A percentile compares a stretch with the other conserved stretches of the same genome.
Conservation (phyloP, 768 basidiomycete genomes). For the Lentinula raphanica region DNA sequence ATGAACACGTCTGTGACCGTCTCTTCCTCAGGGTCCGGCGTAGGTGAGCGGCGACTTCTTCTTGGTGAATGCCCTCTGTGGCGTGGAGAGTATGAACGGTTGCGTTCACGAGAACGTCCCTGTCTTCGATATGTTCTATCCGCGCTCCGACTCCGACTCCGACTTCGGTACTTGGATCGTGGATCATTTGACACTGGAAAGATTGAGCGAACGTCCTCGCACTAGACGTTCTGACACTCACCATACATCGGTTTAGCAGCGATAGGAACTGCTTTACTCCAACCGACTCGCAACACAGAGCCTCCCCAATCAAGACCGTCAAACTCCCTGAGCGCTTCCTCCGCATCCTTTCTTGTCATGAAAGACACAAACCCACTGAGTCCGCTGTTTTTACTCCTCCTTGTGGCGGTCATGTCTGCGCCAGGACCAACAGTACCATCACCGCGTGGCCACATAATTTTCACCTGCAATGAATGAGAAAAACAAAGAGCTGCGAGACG, state of each 20-base stretch:
- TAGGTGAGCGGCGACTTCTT: constrained; percentile 27
- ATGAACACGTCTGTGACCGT: constrained; percentile 83
- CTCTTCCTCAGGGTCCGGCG: constrained; percentile 47
- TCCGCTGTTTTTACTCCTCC: constrained; percentile 67
- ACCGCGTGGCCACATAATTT: constrained; percentile 98
- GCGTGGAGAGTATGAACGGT: constrained; percentile 38
- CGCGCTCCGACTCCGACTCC: constrained; percentile 8
- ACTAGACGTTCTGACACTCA: constrained; percentile 27
- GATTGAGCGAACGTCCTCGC: not conserved
- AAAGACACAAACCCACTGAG: constrained; percentile 96
- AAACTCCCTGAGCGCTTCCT: constrained; percentile 79
- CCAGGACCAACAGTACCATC: constrained; percentile 66
- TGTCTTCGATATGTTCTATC: constrained; percentile 29
- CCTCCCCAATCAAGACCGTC: constrained; percentile 97
- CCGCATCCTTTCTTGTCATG: constrained; percentile 91
- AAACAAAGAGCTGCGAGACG: not conserved
- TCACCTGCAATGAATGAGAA: constrained; percentile 50
- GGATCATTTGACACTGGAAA: not conserved
- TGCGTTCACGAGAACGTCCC: constrained; percentile 26
- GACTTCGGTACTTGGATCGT: constrained; percentile 7
- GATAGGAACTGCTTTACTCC: constrained; percentile 95
- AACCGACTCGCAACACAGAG: constrained; percentile 79
- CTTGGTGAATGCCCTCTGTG: constrained; percentile 42
- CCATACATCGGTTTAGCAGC: constrained; percentile 78
- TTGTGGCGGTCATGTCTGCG: constrained; percentile 67